Conservation (phyloP, 2,329 filamentous ascomycete genomes). For the Chaetomium sp. region DNA sequence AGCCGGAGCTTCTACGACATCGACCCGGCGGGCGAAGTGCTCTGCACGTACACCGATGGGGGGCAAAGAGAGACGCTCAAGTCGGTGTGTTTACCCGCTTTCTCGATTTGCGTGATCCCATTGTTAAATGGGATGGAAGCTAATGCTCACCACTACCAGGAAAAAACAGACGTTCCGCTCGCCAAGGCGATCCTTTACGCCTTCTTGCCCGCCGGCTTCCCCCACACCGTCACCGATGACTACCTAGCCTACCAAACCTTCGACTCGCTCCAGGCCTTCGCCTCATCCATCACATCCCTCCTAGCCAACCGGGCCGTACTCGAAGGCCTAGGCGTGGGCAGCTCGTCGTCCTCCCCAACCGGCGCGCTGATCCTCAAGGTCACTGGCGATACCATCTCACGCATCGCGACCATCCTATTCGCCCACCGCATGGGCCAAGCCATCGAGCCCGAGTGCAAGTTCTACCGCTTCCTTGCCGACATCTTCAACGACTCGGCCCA, state of each 20-base stretch:
- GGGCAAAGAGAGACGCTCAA: conserved; percentile 22
- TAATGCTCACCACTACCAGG: conserved; percentile 19
- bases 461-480: conserved; percentile 79
- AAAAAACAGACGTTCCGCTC: conserved; percentile 31
- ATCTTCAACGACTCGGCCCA: conserved; percentile 83
- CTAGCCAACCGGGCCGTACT: conserved; percentile 78
- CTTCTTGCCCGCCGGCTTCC: conserved; percentile 83
- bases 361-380: conserved; percentile 76
- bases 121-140: background rate
- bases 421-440: conserved; percentile 74
- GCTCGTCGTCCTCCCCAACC: conserved; percentile 71
- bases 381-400: conserved; percentile 72
- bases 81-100: conserved; percentile 20
- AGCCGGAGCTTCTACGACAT: conserved; percentile 28
- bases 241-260: conserved; percentile 67
- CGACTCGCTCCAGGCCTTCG: conserved; percentile 79
- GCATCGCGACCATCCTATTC: conserved; percentile 79
- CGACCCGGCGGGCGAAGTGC: conserved; percentile 33
- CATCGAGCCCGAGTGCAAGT: conserved; percentile 86
- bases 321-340: conserved; percentile 73
- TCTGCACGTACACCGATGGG: conserved; percentile 29
- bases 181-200: conserved; percentile 52
- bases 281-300: conserved; percentile 71
- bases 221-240: conserved; percentile 76
- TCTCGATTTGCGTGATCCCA: background rate